phyloP scores from a whole-genome alignment of 225 moss, liverwort and hornwort genomes.

The Sphagnum tenellum region DNA sequence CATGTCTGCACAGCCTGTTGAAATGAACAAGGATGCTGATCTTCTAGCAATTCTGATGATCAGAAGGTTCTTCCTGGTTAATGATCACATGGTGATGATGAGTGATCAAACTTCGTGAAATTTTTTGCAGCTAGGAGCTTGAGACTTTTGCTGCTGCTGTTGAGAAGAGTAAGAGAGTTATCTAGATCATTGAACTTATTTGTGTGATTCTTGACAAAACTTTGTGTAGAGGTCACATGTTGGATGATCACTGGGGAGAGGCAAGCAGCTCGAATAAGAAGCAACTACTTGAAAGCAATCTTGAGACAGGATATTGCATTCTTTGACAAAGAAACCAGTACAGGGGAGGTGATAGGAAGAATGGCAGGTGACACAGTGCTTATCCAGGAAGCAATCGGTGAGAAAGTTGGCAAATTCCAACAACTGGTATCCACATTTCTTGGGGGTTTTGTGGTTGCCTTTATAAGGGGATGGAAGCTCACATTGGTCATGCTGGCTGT shows the following conservation, averaged over 20 bases:
- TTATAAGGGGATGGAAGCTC: constrained; percentile 73
- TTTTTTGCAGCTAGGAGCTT: too few species aligned
- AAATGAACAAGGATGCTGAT: too few species aligned
- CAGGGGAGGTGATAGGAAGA: constrained; percentile 82
- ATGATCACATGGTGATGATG: too few species aligned
- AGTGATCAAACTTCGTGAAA: too few species aligned
- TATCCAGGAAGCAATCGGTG: constrained; percentile 78
- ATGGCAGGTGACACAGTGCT: constrained; percentile 89
- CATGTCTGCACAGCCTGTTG: too few species aligned
- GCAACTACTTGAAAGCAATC: constrained; percentile 60
- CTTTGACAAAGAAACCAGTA: constrained; percentile 79
- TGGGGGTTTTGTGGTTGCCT: constrained; percentile 65
- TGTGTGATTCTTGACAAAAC: too few species aligned
- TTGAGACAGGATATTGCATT: constrained; percentile 77
- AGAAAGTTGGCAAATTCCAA: constrained; percentile 73
- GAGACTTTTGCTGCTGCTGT: too few species aligned
- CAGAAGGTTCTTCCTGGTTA: too few species aligned
- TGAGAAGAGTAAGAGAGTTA: too few species aligned
- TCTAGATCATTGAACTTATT: too few species aligned
- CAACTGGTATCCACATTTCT: constrained; percentile 44
- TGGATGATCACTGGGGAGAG: constrained; percentile 84
- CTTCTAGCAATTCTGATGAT: too few species aligned
- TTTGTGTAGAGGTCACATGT: constrained; percentile 51
- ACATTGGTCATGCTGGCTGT: constrained; percentile 63
- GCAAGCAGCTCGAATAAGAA: constrained; percentile 80